phyloP scores from a whole-genome alignment of 176 grass and related monocot genomes.

The Melocanna baccifera region DNA sequence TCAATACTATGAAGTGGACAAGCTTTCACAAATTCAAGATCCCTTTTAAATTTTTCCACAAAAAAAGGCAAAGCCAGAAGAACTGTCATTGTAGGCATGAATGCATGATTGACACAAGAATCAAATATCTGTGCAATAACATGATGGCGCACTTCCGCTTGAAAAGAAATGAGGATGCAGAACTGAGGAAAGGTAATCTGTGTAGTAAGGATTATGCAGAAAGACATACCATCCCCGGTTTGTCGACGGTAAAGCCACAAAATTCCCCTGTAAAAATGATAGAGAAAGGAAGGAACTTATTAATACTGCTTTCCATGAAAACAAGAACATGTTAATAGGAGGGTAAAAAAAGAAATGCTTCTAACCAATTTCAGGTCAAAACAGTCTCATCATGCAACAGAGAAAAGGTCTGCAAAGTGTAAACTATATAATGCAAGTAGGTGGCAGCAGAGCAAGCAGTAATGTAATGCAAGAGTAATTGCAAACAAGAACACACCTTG shows the following conservation, averaged over 20 bases:
- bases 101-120: not conserved
- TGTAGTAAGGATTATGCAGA: not conserved
- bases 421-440: conserved; percentile 22
- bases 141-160: not conserved
- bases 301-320: not conserved
- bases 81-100: not conserved
- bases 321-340: not conserved
- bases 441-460: not conserved
- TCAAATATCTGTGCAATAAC: not conserved
- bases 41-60: not conserved
- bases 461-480: not conserved
- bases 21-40: not conserved
- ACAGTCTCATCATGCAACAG: not conserved
- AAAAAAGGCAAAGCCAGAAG: not conserved
- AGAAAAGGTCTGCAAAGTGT: conserved; percentile 16
- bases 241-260: conserved; percentile 77
- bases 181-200: not conserved
- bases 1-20: not conserved
- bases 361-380: conserved; percentile 40
- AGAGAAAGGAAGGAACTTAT: not conserved
- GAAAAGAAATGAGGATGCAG: not conserved
- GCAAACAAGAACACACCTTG: conserved; percentile 49
- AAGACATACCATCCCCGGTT: conserved; percentile 71
- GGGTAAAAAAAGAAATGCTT: conserved; percentile 17
- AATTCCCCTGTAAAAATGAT: conserved; percentile 68